These are phyloP conservation scores for Phoma sp. DNA, from an alignment of 2,329 filamentous ascomycete species.

Conservation along the genomic window DNA sequence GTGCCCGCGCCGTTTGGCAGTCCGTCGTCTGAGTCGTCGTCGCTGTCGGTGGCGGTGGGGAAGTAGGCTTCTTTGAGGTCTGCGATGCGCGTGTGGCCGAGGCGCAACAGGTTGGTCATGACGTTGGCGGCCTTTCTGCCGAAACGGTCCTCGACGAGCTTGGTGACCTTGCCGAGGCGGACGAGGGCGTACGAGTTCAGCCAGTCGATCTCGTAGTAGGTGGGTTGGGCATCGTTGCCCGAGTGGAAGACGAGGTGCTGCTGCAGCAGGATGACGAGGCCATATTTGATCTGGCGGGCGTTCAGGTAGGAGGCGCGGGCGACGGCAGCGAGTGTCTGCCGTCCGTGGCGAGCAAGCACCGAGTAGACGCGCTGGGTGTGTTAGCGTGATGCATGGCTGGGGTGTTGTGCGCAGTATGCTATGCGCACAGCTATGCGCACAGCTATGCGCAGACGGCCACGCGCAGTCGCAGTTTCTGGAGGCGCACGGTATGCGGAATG, in stretches of 20 bases:
- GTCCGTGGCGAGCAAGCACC: constrained; percentile 77
- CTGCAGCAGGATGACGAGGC: constrained; percentile 83
- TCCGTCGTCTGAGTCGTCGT: constrained; percentile 43
- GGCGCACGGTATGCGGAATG: too few relatives aligned
- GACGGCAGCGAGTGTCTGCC: constrained; percentile 74
- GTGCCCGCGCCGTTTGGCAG: constrained; percentile 28
- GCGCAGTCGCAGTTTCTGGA: too few relatives aligned
- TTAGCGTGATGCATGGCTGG: background rate
- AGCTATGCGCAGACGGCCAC: too few relatives aligned
- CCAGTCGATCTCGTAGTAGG: constrained; percentile 85
- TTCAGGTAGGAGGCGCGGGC: constrained; percentile 74
- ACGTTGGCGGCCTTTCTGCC: constrained; percentile 77
- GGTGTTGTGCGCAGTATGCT: background rate
- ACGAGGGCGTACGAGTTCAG: constrained; percentile 81
- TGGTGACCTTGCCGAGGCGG: constrained; percentile 80
- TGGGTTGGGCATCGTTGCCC: constrained; percentile 66
- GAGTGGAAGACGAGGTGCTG: constrained; percentile 83
- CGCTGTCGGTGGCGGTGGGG: constrained; percentile 38
- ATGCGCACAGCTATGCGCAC: too few relatives aligned
- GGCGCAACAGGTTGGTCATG: constrained; percentile 74
- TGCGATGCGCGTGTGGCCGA: constrained; percentile 77
- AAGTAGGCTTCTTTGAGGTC: constrained; percentile 72
- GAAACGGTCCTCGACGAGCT: constrained; percentile 75
- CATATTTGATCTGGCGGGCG: constrained; percentile 78
- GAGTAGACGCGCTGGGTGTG: constrained; percentile 79